Conservation (phyloP, 2,329 filamentous ascomycete genomes). For the Biscogniauxia mediterranea region DNA sequence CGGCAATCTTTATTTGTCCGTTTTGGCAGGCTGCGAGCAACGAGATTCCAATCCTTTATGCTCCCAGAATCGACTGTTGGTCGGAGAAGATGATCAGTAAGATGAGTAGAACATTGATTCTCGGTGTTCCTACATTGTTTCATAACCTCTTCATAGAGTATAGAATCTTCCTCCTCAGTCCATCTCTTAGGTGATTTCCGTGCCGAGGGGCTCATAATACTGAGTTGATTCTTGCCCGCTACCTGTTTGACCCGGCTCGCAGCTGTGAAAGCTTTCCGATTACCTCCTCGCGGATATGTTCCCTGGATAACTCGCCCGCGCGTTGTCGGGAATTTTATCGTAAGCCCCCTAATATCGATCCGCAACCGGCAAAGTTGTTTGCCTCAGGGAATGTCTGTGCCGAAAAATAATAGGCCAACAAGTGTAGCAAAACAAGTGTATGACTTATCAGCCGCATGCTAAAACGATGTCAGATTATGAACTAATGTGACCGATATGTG, state of each 20-base stretch:
- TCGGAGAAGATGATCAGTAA: background rate
- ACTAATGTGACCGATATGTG: background rate
- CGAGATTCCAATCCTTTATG: constrained; percentile 32
- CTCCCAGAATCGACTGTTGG: background rate
- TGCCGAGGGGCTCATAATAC: background rate
- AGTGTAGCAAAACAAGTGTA: background rate
- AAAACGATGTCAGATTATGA: background rate
- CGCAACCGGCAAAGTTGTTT: background rate
- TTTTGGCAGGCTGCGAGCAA: constrained; percentile 37
- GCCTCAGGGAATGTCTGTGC: background rate
- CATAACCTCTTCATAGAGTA: background rate
- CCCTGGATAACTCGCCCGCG: background rate
- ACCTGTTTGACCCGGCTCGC: background rate
- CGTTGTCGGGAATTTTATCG: background rate
- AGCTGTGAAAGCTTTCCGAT: background rate
- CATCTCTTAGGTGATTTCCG: background rate
- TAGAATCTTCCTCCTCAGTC: background rate
- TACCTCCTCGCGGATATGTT: background rate
- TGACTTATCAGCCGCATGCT: background rate
- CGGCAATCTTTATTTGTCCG: constrained; percentile 44
- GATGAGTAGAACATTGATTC: background rate
- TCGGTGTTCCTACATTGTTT: background rate
- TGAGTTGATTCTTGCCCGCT: background rate
- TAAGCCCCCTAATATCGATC: background rate
- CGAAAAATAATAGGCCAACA: background rate